Percentiles rank a stretch among this genome's conserved stretches.
Conservation (phyloP, 2,329 filamentous ascomycete species). For the Ceratocystis huliohia region DNA sequence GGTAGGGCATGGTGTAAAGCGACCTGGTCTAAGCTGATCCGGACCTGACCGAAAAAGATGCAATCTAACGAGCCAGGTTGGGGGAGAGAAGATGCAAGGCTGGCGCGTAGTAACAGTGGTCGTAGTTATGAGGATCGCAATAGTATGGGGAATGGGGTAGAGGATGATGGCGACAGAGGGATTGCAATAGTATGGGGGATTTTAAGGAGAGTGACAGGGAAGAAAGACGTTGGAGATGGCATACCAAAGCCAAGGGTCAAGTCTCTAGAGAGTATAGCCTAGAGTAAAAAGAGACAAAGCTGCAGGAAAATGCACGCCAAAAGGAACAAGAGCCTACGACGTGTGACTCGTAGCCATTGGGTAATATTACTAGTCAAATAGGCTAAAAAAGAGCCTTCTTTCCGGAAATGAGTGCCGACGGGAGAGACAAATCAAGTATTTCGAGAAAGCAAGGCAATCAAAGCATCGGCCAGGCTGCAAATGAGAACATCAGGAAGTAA, state of each 20-base stretch:
- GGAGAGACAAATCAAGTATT: background rate
- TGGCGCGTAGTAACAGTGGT: background rate
- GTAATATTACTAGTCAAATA: background rate
- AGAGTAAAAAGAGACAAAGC: background rate
- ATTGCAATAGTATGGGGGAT: slow-evolving; percentile 3
- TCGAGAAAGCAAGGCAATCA: background rate
- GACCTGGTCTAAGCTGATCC: background rate
- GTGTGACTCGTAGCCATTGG: background rate
- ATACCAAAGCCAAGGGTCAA: background rate
- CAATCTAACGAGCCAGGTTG: background rate
- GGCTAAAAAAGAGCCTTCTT: background rate
- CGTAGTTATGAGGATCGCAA: background rate
- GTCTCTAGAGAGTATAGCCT: background rate
- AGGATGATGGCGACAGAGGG: background rate
- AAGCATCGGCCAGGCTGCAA: background rate
- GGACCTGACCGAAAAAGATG: background rate
- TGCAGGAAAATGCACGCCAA: background rate
- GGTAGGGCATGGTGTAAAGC: background rate
- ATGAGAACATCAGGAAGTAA: background rate
- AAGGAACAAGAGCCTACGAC: background rate
- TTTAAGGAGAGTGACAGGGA: background rate
- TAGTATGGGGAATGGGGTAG: background rate
- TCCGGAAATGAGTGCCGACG: slow-evolving; percentile 8
- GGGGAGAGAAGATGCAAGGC: background rate
- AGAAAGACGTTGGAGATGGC: background rate